Percentiles rank a stretch among this genome's conserved stretches.
phyloP scores from a whole-genome alignment of 2,329 filamentous ascomycete genomes.

The Sarocladiaceae sp. region DNA sequence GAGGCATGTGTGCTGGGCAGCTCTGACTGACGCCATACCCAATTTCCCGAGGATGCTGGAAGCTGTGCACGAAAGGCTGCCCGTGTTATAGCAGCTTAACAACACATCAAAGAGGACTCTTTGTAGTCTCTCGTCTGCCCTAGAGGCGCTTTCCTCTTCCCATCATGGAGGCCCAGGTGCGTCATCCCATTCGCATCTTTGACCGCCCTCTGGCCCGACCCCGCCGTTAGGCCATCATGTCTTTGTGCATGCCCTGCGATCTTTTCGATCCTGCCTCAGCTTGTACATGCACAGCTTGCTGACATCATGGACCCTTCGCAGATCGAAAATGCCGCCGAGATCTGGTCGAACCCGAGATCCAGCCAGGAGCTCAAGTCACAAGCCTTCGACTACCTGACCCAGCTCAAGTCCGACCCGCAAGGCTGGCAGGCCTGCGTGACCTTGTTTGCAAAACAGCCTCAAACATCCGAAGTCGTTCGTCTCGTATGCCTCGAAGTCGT shows the following conservation, averaged over 20 bases:
- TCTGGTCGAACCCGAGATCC: slow-evolving; percentile 79
- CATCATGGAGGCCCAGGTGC: slow-evolving; percentile 46
- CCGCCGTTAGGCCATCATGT: slow-evolving; percentile 18
- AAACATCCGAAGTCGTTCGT: slow-evolving; percentile 76
- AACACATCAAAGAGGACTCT: slow-evolving; percentile 8
- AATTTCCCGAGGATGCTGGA: slow-evolving; percentile 33
- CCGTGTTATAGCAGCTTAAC: slow-evolving; percentile 37
- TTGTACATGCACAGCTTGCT: slow-evolving; percentile 12
- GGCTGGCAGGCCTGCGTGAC: slow-evolving; percentile 87
- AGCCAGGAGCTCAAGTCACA: slow-evolving; percentile 73
- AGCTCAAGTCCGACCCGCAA: slow-evolving; percentile 74
- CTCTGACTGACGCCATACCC: slow-evolving; percentile 9
- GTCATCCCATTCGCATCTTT: slow-evolving; percentile 17
- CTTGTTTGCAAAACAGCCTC: slow-evolving; percentile 77
- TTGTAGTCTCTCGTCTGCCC: slow-evolving; percentile 6
- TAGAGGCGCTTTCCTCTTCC: slow-evolving; percentile 15
- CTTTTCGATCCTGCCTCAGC: not conserved
- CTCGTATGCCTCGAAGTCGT: slow-evolving; percentile 88
- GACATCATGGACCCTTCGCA: slow-evolving; percentile 32
- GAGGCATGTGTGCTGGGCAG: slow-evolving; percentile 6
- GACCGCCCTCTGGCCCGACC: slow-evolving; percentile 18
- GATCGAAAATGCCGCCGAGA: slow-evolving; percentile 94
- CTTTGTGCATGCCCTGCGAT: not conserved
- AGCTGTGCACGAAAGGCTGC: slow-evolving; percentile 37
- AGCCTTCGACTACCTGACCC: slow-evolving; percentile 75